phyloP scores from a whole-genome alignment of 768 basidiomycete species.

The Amanita molliuscula region DNA sequence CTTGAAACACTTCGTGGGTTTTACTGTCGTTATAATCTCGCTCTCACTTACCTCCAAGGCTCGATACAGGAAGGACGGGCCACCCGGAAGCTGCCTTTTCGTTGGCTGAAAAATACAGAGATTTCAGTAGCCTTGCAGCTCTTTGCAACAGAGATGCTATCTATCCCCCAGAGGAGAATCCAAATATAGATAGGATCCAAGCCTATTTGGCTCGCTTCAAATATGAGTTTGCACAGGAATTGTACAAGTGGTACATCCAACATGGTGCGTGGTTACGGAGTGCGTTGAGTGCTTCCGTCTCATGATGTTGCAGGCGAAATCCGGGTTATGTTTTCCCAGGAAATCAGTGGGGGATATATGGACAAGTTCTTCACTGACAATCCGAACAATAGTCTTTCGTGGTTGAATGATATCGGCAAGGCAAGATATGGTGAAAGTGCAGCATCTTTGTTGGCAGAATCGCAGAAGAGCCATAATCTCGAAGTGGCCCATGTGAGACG shows the following conservation, averaged over 20 bases:
- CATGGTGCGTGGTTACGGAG: slow-evolving; percentile 42
- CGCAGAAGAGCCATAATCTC: slow-evolving; percentile 44
- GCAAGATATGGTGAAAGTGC: slow-evolving; percentile 58
- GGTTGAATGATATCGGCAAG: slow-evolving; percentile 81
- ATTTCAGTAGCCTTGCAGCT: slow-evolving; percentile 77
- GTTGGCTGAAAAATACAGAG: slow-evolving; percentile 79
- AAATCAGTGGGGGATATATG: slow-evolving; percentile 50
- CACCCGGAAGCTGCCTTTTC: slow-evolving; percentile 62
- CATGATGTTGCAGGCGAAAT: slow-evolving; percentile 51
- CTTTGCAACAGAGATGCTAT: slow-evolving; percentile 65
- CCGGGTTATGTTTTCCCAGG: slow-evolving; percentile 72
- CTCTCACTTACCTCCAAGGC: background rate
- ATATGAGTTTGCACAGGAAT: slow-evolving; percentile 75
- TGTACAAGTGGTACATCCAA: slow-evolving; percentile 92
- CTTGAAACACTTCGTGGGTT: slow-evolving; percentile 72
- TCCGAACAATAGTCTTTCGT: slow-evolving; percentile 56
- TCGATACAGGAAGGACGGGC: slow-evolving; percentile 47
- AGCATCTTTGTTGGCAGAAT: slow-evolving; percentile 50
- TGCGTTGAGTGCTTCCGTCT: background rate
- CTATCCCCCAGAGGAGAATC: slow-evolving; percentile 55
- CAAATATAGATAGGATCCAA: slow-evolving; percentile 51
- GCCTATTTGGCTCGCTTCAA: slow-evolving; percentile 70
- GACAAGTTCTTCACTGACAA: slow-evolving; percentile 61
- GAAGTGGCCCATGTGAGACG: slow-evolving; percentile 66
- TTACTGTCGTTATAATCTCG: background rate